Percentiles rank a stretch among this genome's conserved stretches.
phyloP scores from a whole-genome alignment of 805 yeast species.

The Metschnikowia bowlesiae region DNA sequence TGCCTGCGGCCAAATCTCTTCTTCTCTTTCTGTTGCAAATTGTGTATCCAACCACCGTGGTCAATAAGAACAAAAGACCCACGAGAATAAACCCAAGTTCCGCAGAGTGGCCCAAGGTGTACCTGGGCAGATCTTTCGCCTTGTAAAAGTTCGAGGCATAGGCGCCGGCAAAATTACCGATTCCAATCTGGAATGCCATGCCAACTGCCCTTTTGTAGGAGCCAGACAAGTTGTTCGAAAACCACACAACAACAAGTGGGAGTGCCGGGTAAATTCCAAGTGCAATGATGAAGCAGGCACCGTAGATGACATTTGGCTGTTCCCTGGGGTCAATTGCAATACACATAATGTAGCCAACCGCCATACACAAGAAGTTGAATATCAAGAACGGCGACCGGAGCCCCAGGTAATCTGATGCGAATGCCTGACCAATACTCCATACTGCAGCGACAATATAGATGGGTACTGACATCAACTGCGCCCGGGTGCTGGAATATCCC shows the following conservation, averaged over 20 bases:
- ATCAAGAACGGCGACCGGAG: conserved; percentile 27
- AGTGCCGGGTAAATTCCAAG: conserved; percentile 27
- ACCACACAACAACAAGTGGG: conserved; percentile 33
- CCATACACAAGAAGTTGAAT: conserved; percentile 21
- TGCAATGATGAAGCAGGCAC: conserved; percentile 27
- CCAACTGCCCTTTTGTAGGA: conserved; percentile 35
- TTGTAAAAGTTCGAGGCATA: conserved; percentile 32
- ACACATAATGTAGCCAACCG: conserved; percentile 30
- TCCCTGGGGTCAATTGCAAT: conserved; percentile 21
- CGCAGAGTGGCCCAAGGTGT: conserved; percentile 28
- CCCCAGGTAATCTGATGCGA: conserved; percentile 22
- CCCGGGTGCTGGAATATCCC: conserved; percentile 38
- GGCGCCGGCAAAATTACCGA: conserved; percentile 37
- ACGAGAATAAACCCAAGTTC: conserved; percentile 28
- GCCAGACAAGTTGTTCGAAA: conserved; percentile 33
- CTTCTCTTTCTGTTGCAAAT: conserved; percentile 19
- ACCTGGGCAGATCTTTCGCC: conserved; percentile 24
- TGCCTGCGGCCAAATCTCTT: conserved; percentile 18
- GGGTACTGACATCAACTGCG: conserved; percentile 45
- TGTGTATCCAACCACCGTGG: conserved; percentile 21
- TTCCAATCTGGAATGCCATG: conserved; percentile 36
- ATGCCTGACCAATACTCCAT: conserved; percentile 25
- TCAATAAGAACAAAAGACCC: conserved; percentile 23
- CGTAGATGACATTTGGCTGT: conserved; percentile 26
- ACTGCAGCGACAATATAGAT: conserved; percentile 34